These are phyloP conservation scores for Saprolegnia diclina DNA, from an alignment of 352 stramenopile species.

Conservation along the genomic window DNA sequence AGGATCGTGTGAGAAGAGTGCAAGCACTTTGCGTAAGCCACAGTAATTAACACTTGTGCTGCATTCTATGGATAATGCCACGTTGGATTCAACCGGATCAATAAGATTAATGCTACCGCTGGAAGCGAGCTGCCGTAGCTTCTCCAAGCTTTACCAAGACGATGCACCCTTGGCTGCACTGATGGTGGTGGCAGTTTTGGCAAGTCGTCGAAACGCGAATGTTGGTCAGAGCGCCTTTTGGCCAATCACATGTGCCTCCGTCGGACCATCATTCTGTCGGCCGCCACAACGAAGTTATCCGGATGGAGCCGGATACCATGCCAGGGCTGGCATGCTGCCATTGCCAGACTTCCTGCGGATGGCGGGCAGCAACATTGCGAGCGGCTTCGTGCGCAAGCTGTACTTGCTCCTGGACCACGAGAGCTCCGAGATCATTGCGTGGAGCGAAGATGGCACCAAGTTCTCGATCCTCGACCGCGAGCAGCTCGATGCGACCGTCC, in stretches of 20 bases:
- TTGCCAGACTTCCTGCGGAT: conserved; percentile 19
- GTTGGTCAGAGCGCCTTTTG: neutral
- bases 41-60: too few species aligned
- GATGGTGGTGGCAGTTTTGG: too few species aligned
- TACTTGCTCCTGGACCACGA: conserved; percentile 77
- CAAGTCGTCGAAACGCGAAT: too few species aligned
- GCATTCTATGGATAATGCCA: too few species aligned
- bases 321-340: neutral
- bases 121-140: too few species aligned
- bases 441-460: conserved; percentile 45
- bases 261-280: neutral
- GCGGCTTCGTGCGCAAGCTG: conserved; percentile 74
- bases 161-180: too few species aligned
- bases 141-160: too few species aligned
- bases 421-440: conserved; percentile 50
- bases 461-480: conserved; percentile 67
- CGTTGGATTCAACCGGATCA: too few species aligned
- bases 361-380: conserved; percentile 47
- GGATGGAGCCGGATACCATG: neutral
- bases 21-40: neutral
- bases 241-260: neutral
- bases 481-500: conserved; percentile 46
- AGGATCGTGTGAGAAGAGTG: neutral
- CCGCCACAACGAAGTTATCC: neutral
- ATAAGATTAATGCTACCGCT: too few species aligned